Base-by-base conservation (phyloP, 169 alveolate species). In the Amoebophrya sp. region DNA sequence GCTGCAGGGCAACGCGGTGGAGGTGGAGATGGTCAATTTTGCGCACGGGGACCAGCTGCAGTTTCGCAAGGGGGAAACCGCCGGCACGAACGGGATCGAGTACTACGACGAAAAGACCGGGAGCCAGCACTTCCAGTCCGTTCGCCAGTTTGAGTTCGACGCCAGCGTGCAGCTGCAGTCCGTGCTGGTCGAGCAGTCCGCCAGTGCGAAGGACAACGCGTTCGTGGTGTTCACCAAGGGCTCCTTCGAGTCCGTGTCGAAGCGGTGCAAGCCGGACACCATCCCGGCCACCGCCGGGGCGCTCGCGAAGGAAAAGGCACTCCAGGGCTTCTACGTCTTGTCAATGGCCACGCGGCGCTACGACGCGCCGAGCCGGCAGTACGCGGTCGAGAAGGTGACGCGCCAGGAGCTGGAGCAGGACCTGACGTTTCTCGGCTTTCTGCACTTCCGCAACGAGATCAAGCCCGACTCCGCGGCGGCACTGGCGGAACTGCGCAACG, bases 141-240 rank as follows among this genome's bases (percentile, higher is more conserved):
- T 90, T 3, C 12, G 91, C n/a, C 41, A 41, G 33, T 91, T 18
- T 47, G 93, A 91, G 29, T 91, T 91, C 77, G 90, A 91, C 53
- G 89, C 38, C 23, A 0, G 38, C 38, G 47, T 29, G 90, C 77
- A 53, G 66, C 3, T 39, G n/a, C 40, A 32, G 93, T 32, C 66
- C 35, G 93, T 39, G 47, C 47, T 91, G 40, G 92, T 77, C 33
- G 89, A 77, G 47, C 10, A 77, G 23, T 0, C 23, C 10, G 39
- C 32, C 29, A 39, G 29, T 0, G 32, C 40, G 41, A 18, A 0
- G 18, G 83, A n/a, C 35, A 25, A 66, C 39, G 1, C 35, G 12
- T 33, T 91, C 47, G 54, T 18, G 3, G 93, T 77, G 90, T 77
- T 32, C 35, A 14, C 39, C 41, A 92, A 92, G 92, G 94, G 94